Evolutionary conservation across 2,329 filamentous ascomycete species (phyloP).

Genomic region (Alternaria atra): DNA sequence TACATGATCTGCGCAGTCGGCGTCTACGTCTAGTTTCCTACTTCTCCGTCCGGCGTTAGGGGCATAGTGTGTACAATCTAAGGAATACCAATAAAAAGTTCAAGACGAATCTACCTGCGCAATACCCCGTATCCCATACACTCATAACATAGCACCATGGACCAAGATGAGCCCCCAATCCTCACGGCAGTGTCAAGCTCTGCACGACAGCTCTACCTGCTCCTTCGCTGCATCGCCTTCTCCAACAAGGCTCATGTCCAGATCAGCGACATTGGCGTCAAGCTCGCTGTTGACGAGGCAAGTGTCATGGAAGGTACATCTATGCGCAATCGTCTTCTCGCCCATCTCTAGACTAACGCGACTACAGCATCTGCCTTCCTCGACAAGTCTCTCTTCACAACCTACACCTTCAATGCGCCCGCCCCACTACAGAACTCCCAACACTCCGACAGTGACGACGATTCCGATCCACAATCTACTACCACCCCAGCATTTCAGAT

Average conservation of each 20-base stretch:
- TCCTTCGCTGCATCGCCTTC: constrained; percentile 70
- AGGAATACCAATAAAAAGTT: constrained; percentile 51
- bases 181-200: constrained; percentile 82
- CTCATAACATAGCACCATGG: constrained; percentile 32
- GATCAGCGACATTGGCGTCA: constrained; percentile 83
- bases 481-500: constrained; percentile 80
- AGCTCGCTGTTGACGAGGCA: constrained; percentile 87
- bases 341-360: constrained; percentile 12
- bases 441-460: constrained; percentile 36
- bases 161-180: constrained; percentile 59
- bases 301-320: constrained; percentile 85
- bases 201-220: constrained; percentile 75
- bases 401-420: constrained; percentile 74
- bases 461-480: constrained; percentile 46
- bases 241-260: constrained; percentile 71
- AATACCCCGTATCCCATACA: constrained; percentile 3
- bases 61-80: constrained; percentile 46
- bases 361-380: constrained; percentile 77
- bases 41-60: constrained; percentile 40
- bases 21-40: constrained; percentile 82
- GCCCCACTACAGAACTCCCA: constrained; percentile 50
- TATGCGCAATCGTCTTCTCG: background rate
- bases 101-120: constrained; percentile 28
- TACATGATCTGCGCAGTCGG: constrained; percentile 99
- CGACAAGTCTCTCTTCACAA: constrained; percentile 87